Conservation (phyloP, 140 eudicot genomes). For the Stevia rebaudiana region DNA sequence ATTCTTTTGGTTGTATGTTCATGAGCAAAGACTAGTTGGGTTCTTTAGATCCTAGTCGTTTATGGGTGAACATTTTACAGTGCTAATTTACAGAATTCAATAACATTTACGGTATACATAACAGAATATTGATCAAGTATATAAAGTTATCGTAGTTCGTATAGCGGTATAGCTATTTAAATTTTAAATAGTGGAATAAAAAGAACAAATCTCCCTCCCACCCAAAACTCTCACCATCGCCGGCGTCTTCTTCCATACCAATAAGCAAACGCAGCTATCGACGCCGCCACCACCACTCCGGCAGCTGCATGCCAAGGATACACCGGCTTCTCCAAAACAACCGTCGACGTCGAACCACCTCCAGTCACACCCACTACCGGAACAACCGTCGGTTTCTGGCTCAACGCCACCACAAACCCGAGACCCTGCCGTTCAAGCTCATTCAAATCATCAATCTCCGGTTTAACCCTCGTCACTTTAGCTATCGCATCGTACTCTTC, state of each 20-base stretch:
- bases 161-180: not conserved
- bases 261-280: conserved; percentile 86
- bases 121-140: conserved; percentile 12
- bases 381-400: conserved; percentile 24
- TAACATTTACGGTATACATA: too few species aligned
- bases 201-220: conserved; percentile 1
- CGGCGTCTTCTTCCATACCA: conserved; percentile 90
- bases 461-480: conserved; percentile 60
- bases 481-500: conserved; percentile 83
- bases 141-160: conserved; percentile 2
- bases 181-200: conserved; percentile 9
- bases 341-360: conserved; percentile 29
- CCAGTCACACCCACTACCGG: conserved; percentile 25
- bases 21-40: too few species aligned
- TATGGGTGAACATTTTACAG: too few species aligned
- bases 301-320: conserved; percentile 83
- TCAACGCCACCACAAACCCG: conserved; percentile 48
- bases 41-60: too few species aligned
- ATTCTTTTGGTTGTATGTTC: too few species aligned
- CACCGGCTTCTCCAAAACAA: conserved; percentile 51
- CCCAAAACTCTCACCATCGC: conserved; percentile 27
- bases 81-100: too few species aligned
- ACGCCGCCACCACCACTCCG: conserved; percentile 78
- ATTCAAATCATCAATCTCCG: conserved; percentile 53
- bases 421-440: conserved; percentile 68